A percentile compares a stretch with the other conserved stretches of the same genome.
phyloP scores from a whole-genome alignment of 352 stramenopile genomes.

The Phytophthora ramorum region DNA sequence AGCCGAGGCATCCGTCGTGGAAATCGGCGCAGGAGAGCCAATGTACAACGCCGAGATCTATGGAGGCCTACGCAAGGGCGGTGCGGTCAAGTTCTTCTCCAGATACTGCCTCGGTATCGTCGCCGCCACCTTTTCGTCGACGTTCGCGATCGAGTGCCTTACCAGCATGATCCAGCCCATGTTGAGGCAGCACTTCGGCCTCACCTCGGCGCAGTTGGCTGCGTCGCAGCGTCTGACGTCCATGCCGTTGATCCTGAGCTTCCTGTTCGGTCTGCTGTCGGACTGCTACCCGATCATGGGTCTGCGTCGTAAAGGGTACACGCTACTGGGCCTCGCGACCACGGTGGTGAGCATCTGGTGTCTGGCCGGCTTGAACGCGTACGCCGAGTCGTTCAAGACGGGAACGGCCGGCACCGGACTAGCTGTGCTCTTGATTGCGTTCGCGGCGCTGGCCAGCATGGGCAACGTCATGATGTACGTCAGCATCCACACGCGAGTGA shows the following conservation, averaged over 20 bases:
- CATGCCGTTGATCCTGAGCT: slow-evolving; percentile 75
- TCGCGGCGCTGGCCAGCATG: slow-evolving; percentile 28
- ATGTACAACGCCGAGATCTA: slow-evolving; percentile 72
- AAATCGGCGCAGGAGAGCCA: slow-evolving; percentile 25
- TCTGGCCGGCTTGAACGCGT: slow-evolving; percentile 39
- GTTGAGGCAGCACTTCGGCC: slow-evolving; percentile 37
- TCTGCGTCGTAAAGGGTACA: slow-evolving; percentile 79
- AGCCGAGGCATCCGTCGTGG: slow-evolving; percentile 17
- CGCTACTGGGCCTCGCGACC: slow-evolving; percentile 57
- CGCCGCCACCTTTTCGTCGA: slow-evolving; percentile 48
- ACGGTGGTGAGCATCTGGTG: slow-evolving; percentile 38
- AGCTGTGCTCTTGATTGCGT: slow-evolving; percentile 30
- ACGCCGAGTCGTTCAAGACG: slow-evolving; percentile 20
- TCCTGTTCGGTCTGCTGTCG: slow-evolving; percentile 79
- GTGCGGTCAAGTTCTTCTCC: slow-evolving; percentile 49
- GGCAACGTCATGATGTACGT: slow-evolving; percentile 47
- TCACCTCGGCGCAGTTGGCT: slow-evolving; percentile 26
- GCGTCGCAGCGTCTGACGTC: slow-evolving; percentile 44
- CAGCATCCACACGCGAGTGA: slow-evolving; percentile 45
- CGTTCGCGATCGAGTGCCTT: slow-evolving; percentile 42
- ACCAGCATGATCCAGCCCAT: slow-evolving; percentile 31
- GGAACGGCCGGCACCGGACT: slow-evolving; percentile 13
- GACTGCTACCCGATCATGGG: slow-evolving; percentile 86
- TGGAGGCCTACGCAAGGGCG: slow-evolving; percentile 52
- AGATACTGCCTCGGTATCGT: slow-evolving; percentile 43